These are phyloP conservation scores for Theobroma cacao DNA, from an alignment of 345 rosid genomes.

Conservation along the genomic window DNA sequence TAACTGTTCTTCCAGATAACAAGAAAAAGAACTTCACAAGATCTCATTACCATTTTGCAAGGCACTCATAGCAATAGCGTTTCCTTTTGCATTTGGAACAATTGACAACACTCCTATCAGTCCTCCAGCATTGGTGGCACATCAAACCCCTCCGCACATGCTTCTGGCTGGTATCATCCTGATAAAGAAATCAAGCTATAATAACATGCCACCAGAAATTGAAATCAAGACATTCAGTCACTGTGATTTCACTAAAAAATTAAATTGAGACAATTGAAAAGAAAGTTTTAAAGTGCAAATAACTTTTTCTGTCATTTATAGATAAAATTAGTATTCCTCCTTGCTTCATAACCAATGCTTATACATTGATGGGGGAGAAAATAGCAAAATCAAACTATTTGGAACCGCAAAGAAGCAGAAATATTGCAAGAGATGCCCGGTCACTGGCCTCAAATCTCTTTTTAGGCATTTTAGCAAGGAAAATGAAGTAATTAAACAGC, in stretches of 20 bases:
- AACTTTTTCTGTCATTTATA: background rate
- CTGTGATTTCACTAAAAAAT: background rate
- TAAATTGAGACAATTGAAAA: background rate
- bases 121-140: constrained; percentile 55
- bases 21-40: background rate
- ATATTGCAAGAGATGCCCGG: background rate
- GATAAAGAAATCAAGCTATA: constrained; percentile 17
- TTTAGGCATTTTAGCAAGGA: background rate
- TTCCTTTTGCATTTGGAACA: constrained; percentile 46
- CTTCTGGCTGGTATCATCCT: constrained; percentile 26
- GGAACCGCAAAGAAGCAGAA: background rate
- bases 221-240: background rate
- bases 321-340: background rate
- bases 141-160: constrained; percentile 24
- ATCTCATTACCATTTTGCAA: constrained; percentile 46
- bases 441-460: background rate
- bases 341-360: background rate
- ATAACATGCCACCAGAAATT: background rate
- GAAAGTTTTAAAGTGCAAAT: background rate
- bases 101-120: constrained; percentile 27
- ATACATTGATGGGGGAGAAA: background rate
- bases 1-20: background rate
- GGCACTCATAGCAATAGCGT: constrained; percentile 54
- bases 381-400: background rate
- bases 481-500: background rate